Conservation (phyloP, 805 yeast genomes). For the Yarrowia keelungensis region DNA sequence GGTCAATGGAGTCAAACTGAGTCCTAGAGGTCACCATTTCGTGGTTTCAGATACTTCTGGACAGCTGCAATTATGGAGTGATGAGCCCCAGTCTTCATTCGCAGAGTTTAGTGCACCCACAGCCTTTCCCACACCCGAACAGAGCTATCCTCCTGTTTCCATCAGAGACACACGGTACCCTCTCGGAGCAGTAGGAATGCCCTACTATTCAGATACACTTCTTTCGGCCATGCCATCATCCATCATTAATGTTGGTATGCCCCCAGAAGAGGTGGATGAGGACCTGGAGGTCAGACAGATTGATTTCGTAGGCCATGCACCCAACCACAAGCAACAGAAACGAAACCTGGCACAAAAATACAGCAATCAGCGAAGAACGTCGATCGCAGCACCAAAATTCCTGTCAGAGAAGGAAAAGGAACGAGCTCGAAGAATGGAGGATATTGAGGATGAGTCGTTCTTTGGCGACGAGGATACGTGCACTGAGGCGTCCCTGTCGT, state of each 20-base stretch:
- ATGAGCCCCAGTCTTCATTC: conserved; percentile 55
- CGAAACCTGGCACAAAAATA: conserved; percentile 55
- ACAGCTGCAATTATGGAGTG: conserved; percentile 72
- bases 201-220: conserved; percentile 77
- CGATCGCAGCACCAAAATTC: conserved; percentile 56
- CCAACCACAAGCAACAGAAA: conserved; percentile 65
- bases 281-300: conserved; percentile 53
- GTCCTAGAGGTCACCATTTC: conserved; percentile 78
- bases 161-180: conserved; percentile 60
- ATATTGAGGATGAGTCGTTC: conserved; percentile 42
- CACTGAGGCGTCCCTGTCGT: conserved; percentile 25
- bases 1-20: conserved; percentile 60
- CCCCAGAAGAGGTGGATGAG: conserved; percentile 62
- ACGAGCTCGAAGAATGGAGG: conserved; percentile 47
- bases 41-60: conserved; percentile 71
- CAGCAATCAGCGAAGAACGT: conserved; percentile 46
- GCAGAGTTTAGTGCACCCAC: conserved; percentile 56
- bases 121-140: conserved; percentile 58
- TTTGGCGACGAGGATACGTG: conserved; percentile 38
- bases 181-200: conserved; percentile 79
- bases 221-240: conserved; percentile 59
- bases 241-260: conserved; percentile 67
- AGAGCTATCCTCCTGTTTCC: conserved; percentile 42
- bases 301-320: conserved; percentile 54
- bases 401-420: conserved; percentile 61